These are phyloP conservation scores for Colletotrichum gigasporum DNA, from an alignment of 2,329 filamentous ascomycete genomes.

Conservation along the genomic window DNA sequence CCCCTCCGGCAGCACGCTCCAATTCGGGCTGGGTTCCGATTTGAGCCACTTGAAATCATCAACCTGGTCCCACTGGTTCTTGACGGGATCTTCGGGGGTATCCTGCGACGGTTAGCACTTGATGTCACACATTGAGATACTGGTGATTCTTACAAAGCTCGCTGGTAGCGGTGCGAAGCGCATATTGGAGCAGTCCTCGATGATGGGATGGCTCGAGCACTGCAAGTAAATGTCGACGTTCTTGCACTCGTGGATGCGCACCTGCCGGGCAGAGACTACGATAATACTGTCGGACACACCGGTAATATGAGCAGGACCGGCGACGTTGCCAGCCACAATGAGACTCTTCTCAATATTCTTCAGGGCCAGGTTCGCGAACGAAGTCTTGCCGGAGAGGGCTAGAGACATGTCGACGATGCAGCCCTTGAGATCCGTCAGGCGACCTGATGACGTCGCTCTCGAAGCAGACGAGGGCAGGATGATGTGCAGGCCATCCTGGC, in stretches of 20 bases:
- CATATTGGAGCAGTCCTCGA: slow-evolving; percentile 85
- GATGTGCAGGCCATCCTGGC: slow-evolving; percentile 77
- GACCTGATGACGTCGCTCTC: slow-evolving; percentile 77
- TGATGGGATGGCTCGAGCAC: slow-evolving; percentile 86
- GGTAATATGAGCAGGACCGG: slow-evolving; percentile 86
- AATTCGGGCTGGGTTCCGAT: slow-evolving; percentile 86
- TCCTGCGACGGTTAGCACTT: slow-evolving; percentile 33
- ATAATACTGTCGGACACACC: slow-evolving; percentile 76
- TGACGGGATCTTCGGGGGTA: slow-evolving; percentile 41
- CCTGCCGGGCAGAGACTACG: slow-evolving; percentile 84
- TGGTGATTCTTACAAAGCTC: slow-evolving; percentile 67
- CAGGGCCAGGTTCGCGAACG: slow-evolving; percentile 75
- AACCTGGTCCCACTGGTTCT: slow-evolving; percentile 87
- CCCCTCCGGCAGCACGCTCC: slow-evolving; percentile 73
- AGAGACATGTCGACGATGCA: slow-evolving; percentile 86
- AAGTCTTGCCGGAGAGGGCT: slow-evolving; percentile 62
- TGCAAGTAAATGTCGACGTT: slow-evolving; percentile 86
- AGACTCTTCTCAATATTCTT: slow-evolving; percentile 77
- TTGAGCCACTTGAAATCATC: slow-evolving; percentile 99
- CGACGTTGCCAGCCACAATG: slow-evolving; percentile 80
- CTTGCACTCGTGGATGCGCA: slow-evolving; percentile 88
- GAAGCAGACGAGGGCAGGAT: slow-evolving; percentile 78
- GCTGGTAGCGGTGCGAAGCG: slow-evolving; percentile 81
- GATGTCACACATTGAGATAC: too few relatives aligned
- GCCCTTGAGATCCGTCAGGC: slow-evolving; percentile 72